Conservation (phyloP, 495 filamentous ascomycete genomes). For the Trypethelium eluteriae region DNA sequence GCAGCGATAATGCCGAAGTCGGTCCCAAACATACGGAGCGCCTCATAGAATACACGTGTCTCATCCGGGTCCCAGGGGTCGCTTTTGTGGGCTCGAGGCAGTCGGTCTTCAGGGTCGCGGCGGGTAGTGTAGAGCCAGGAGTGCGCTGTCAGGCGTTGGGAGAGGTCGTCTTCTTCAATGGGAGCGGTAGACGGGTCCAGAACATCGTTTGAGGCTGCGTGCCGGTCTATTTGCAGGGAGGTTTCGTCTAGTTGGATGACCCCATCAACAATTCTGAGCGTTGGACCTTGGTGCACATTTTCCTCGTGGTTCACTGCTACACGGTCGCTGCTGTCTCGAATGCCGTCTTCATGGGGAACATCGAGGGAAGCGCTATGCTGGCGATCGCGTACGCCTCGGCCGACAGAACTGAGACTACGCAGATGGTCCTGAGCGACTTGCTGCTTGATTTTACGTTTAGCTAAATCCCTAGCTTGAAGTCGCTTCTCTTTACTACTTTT, state of each 20-base stretch:
- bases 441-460: background rate
- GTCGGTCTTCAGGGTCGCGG: slow-evolving; percentile 30
- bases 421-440: background rate
- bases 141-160: slow-evolving; percentile 62
- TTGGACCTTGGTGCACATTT: slow-evolving; percentile 35
- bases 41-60: slow-evolving; percentile 79
- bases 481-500: slow-evolving; percentile 18
- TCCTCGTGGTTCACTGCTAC: background rate
- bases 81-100: slow-evolving; percentile 43
- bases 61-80: slow-evolving; percentile 68
- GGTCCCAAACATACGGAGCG: slow-evolving; percentile 79
- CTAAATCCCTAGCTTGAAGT: slow-evolving; percentile 17
- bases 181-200: slow-evolving; percentile 53
- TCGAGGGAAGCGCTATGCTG: background rate
- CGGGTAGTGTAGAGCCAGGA: slow-evolving; percentile 55
- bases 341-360: background rate
- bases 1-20: slow-evolving; percentile 84
- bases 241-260: slow-evolving; percentile 71
- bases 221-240: slow-evolving; percentile 73
- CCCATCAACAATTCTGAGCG: slow-evolving; percentile 71
- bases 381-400: background rate
- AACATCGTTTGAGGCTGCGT: slow-evolving; percentile 52
- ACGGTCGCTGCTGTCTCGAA: background rate
- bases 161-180: slow-evolving; percentile 77
- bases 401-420: background rate